phyloP scores from a whole-genome alignment of 495 filamentous ascomycete species.

The Penicillium coprophilum region DNA sequence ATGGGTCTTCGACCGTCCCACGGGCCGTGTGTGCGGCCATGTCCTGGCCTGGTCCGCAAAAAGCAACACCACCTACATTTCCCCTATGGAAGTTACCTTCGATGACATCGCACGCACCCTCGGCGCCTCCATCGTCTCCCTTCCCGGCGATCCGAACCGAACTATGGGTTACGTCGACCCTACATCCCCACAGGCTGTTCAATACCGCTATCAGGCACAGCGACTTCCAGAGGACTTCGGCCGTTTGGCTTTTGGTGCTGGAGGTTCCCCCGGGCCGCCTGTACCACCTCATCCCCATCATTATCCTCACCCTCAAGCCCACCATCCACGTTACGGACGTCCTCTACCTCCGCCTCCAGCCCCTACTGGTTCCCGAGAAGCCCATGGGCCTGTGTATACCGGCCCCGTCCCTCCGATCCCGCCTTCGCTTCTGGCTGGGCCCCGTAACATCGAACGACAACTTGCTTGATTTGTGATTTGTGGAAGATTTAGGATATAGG shows the following conservation, averaged over 20 bases:
- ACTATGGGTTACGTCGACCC: slow-evolving; percentile 26
- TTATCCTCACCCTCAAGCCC: slow-evolving; percentile 8
- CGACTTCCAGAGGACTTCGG: slow-evolving; percentile 41
- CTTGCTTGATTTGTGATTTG: slow-evolving; percentile 31
- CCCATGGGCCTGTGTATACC: slow-evolving; percentile 18
- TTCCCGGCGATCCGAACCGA: slow-evolving; percentile 38
- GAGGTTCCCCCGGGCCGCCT: slow-evolving; percentile 11
- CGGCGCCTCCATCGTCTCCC: slow-evolving; percentile 41
- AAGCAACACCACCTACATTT: slow-evolving; percentile 79
- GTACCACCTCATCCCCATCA: slow-evolving; percentile 17
- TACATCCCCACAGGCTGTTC: slow-evolving; percentile 10
- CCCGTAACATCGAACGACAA: slow-evolving; percentile 43
- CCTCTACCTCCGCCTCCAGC: slow-evolving; percentile 25
- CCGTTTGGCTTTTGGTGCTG: slow-evolving; percentile 18
- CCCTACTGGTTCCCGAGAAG: slow-evolving; percentile 22
- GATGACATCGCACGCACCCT: slow-evolving; percentile 80
- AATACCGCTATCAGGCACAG: slow-evolving; percentile 27
- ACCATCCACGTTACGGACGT: slow-evolving; percentile 16
- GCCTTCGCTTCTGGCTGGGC: slow-evolving; percentile 34
- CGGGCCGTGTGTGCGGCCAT: slow-evolving; percentile 82
- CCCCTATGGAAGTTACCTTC: slow-evolving; percentile 88
- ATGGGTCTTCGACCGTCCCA: slow-evolving; percentile 82
- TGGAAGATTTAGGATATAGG: neutral
- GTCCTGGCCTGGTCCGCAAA: slow-evolving; percentile 81
- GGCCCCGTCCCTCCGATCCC: slow-evolving; percentile 31